Evolutionary conservation across 306 rosid species (phyloP).

Genomic region (Neltuma alba): DNA sequence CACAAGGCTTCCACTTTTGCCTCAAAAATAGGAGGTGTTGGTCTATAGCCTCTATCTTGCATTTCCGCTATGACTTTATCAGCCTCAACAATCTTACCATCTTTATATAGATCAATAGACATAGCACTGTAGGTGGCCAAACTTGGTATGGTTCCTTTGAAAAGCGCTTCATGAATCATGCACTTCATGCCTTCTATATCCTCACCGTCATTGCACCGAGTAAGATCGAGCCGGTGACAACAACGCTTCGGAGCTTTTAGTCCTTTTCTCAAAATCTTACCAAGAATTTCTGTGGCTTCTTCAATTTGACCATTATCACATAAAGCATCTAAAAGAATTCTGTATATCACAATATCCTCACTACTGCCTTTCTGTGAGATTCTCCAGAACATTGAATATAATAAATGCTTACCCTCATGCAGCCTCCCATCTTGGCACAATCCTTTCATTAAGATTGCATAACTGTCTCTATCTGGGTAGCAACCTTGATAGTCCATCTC

Average conservation of each 20-base stretch:
- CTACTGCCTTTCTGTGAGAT: constrained; percentile 59
- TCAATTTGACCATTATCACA: constrained; percentile 52
- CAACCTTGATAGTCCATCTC: constrained; percentile 60
- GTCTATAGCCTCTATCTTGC: constrained; percentile 49
- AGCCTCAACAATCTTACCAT: constrained; percentile 50
- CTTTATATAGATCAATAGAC: constrained; percentile 50
- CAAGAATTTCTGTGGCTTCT: constrained; percentile 51
- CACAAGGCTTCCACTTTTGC: constrained; percentile 57
- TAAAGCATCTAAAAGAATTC: constrained; percentile 56
- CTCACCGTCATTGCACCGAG: constrained; percentile 19
- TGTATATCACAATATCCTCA: constrained; percentile 57
- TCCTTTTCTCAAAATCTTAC: constrained; percentile 64
- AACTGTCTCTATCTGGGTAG: constrained; percentile 55
- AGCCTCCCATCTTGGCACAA: constrained; percentile 58
- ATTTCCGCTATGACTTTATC: constrained; percentile 48
- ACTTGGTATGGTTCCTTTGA: constrained; percentile 54
- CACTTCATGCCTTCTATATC: constrained; percentile 39
- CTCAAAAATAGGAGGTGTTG: constrained; percentile 45
- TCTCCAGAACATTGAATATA: constrained; percentile 69
- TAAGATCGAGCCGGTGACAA: constrained; percentile 39
- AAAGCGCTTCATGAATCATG: constrained; percentile 51
- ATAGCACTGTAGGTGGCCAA: constrained; percentile 54
- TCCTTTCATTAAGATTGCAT: constrained; percentile 53
- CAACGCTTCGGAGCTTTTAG: constrained; percentile 54
- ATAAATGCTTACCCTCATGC: constrained; percentile 58